Evolutionary conservation across 352 stramenopile genomes (phyloP), one percentile per base, ranked within the genome.

Genomic region (Globisporangium parvum): DNA sequence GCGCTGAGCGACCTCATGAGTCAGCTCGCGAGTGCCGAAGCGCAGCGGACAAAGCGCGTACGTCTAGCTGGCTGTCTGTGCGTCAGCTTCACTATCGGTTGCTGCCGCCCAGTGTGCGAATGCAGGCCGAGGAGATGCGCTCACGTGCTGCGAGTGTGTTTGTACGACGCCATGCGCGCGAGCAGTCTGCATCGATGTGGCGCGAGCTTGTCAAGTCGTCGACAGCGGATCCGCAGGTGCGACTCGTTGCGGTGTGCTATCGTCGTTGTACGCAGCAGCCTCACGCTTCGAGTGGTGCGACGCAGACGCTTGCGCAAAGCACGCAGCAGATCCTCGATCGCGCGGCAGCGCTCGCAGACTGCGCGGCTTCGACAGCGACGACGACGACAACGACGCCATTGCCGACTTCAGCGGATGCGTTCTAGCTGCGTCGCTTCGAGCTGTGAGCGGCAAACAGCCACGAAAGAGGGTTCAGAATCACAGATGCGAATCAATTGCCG

Each of bases 1-100:
- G 51, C 62, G 3, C 28, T 89, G 47, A 65, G 67, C 24, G 69
- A 76, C 4, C 67, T 75, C 23, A 85, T 89, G 57, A 69, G 68
- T 47, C 79, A 82, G 14, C 77, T 89, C 41, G 73, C 77, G 0
- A 85, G 72, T 54, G 79, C 75, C 5, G 67, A 89, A 51, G 66
- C 68, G 14, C 76, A 89, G 47, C 47, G 87, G 24, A 69, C 71
- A 14, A 87, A 85, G 41, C 69, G 73, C 47, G 75, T 85, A 40
- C 20, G 58, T 33, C 41, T 39, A 40, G 14, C 21, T 8, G 9
- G 8, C 3, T n/a, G n/a, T n/a, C n/a, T n/a, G n/a, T n/a, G n/a
- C n/a, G n/a, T n/a, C n/a, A n/a, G n/a, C n/a, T n/a, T n/a, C n/a
- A n/a, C n/a, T n/a, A n/a, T n/a, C n/a, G n/a, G n/a, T n/a, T n/a